Conservation (phyloP, 805 yeast species). For the Candida mattraensis region DNA sequence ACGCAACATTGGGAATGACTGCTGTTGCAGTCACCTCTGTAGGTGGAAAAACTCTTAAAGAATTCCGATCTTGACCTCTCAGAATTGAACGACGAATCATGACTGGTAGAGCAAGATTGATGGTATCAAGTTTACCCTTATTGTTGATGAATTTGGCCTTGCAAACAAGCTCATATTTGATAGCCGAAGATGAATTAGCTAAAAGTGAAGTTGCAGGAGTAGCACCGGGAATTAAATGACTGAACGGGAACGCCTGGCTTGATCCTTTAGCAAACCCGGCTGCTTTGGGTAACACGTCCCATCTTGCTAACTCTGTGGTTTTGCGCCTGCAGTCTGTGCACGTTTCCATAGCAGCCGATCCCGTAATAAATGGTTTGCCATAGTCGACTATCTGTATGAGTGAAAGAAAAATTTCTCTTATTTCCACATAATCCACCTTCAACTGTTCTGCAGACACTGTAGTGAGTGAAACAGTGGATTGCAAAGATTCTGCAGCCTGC, state of each 20-base stretch:
- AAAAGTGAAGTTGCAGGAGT: constrained; percentile 83
- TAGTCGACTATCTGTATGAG: constrained; percentile 71
- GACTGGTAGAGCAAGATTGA: constrained; percentile 58
- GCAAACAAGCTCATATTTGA: constrained; percentile 79
- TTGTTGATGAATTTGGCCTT: constrained; percentile 42
- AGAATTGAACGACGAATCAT: constrained; percentile 74
- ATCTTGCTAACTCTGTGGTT: constrained; percentile 67
- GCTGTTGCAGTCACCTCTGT: constrained; percentile 88
- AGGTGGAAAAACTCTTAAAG: constrained; percentile 92
- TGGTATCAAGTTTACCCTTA: constrained; percentile 35
- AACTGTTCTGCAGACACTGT: constrained; percentile 21
- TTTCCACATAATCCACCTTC: constrained; percentile 42
- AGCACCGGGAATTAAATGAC: constrained; percentile 84
- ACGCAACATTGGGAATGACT: constrained; percentile 81
- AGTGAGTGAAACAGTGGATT: constrained; percentile 27
- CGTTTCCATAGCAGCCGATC: constrained; percentile 44
- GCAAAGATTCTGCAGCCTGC: constrained; percentile 11
- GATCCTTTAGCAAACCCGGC: constrained; percentile 60
- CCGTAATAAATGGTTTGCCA: constrained; percentile 65
- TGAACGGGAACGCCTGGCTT: constrained; percentile 86
- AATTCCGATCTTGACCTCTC: constrained; percentile 80
- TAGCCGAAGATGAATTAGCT: constrained; percentile 44
- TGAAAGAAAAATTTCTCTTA: constrained; percentile 60
- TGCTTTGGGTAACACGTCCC: constrained; percentile 75
- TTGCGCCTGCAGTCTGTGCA: constrained; percentile 62